phyloP scores from a whole-genome alignment of 2,329 filamentous ascomycete genomes.

The Stagonosporopsis chrysanthemi region DNA sequence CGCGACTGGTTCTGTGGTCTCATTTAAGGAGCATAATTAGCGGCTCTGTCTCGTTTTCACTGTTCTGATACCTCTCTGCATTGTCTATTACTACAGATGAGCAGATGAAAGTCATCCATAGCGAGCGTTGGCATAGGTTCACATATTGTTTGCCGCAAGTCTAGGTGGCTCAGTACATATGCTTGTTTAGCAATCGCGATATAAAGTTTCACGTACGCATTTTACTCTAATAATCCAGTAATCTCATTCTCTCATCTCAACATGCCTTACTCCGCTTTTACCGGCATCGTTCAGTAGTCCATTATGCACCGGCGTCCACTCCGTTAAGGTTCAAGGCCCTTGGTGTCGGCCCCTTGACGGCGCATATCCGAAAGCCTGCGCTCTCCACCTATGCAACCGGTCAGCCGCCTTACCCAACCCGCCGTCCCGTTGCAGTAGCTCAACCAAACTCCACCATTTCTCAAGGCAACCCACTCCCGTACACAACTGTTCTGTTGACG shows the following conservation, averaged over 20 bases:
- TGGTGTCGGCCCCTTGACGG: constrained; percentile 3
- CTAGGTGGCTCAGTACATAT: constrained; percentile 17
- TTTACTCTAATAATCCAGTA: constrained; percentile 9
- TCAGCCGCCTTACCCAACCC: background rate
- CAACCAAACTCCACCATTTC: background rate
- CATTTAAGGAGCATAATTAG: constrained; percentile 18
- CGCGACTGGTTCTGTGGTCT: constrained; percentile 16
- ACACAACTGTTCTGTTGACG: too few relatives aligned
- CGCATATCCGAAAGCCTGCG: constrained; percentile 2
- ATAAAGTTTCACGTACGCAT: constrained; percentile 6
- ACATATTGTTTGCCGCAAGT: constrained; percentile 13
- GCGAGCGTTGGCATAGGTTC: constrained; percentile 18
- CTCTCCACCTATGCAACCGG: background rate
- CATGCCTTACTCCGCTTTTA: background rate
- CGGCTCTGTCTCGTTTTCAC: constrained; percentile 19
- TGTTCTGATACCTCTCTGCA: constrained; percentile 24
- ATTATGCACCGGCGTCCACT: background rate
- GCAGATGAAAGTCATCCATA: constrained; percentile 18
- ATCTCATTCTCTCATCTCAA: background rate
- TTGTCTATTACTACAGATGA: constrained; percentile 17
- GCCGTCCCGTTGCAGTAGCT: constrained; percentile 7
- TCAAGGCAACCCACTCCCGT: background rate
- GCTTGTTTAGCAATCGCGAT: constrained; percentile 17
- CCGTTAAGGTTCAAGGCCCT: background rate
- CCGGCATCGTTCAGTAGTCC: background rate